These are phyloP conservation scores for Gossypium bickii DNA, from an alignment of 345 rosid species.

Conservation along the genomic window DNA sequence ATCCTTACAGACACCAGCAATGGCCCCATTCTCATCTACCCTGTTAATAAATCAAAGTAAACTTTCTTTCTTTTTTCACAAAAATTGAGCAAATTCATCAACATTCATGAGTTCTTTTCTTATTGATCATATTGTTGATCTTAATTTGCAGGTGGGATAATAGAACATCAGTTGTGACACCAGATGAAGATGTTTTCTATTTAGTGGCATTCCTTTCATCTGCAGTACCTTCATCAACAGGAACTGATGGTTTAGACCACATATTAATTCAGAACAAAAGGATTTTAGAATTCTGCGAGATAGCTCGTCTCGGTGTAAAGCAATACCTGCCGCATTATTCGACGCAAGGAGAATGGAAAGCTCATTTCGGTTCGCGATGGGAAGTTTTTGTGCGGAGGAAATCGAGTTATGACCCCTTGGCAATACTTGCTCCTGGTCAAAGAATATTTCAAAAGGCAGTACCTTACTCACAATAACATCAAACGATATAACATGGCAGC, in stretches of 20 bases:
- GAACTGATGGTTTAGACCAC: conserved; percentile 63
- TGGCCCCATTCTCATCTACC: conserved; percentile 91
- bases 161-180: conserved; percentile 80
- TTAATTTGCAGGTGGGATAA: conserved; percentile 81
- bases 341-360: conserved; percentile 69
- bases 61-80: neutral
- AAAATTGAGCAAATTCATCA: neutral
- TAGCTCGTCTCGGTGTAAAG: conserved; percentile 60
- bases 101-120: conserved; percentile 1
- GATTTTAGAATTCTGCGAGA: conserved; percentile 60
- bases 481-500: conserved; percentile 9
- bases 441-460: conserved; percentile 64
- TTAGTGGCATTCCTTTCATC: conserved; percentile 89
- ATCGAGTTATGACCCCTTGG: conserved; percentile 71
- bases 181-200: conserved; percentile 86
- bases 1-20: conserved; percentile 81
- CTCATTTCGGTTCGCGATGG: conserved; percentile 82
- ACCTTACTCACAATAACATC: conserved; percentile 40
- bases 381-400: conserved; percentile 63
- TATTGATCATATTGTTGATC: conserved; percentile 20
- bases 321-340: conserved; percentile 85
- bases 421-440: conserved; percentile 92
- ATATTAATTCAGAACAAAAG: conserved; percentile 63
- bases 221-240: conserved; percentile 69
- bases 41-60: conserved; percentile 87